Percentiles rank a stretch among this genome's conserved stretches.
Evolutionary conservation across 768 basidiomycete species (phyloP).

Genomic region (Pulveroboletus sp.): DNA sequence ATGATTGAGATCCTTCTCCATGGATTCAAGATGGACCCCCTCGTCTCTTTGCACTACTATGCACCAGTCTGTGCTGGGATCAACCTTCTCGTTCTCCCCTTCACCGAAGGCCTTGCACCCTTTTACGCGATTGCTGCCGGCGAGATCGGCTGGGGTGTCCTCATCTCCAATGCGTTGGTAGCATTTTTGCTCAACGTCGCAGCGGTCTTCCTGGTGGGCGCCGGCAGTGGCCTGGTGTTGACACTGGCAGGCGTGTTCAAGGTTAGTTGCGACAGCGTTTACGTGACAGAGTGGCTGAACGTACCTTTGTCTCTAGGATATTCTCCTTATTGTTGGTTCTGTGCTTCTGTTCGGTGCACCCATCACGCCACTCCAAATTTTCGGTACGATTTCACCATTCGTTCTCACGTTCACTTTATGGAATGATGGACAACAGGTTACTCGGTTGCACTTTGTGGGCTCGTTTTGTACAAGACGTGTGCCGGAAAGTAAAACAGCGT

Average conservation of each 20-base stretch:
- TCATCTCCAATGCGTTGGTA: conserved; percentile 80
- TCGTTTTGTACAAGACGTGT: conserved; percentile 82
- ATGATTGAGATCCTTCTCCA: conserved; percentile 95
- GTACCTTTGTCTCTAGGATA: conserved; percentile 56
- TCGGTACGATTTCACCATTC: conserved; percentile 47
- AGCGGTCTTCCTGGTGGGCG: conserved; percentile 91
- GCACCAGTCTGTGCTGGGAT: conserved; percentile 92
- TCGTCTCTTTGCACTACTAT: conserved; percentile 94
- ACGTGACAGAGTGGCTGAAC: conserved; percentile 2
- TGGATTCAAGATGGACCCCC: conserved; percentile 96
- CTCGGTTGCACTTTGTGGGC: conserved; percentile 80
- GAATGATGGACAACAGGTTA: conserved; percentile 55
- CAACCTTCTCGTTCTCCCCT: conserved; percentile 82
- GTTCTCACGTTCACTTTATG: not conserved
- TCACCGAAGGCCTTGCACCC: conserved; percentile 89
- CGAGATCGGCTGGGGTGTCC: conserved; percentile 62
- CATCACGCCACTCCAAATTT: conserved; percentile 81
- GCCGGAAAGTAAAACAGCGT: conserved; percentile 47
- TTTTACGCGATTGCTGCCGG: conserved; percentile 61
- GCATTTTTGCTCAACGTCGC: conserved; percentile 92
- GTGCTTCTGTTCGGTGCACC: conserved; percentile 80
- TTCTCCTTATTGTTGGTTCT: conserved; percentile 88
- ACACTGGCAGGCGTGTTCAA: conserved; percentile 95
- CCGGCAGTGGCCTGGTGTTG: conserved; percentile 82
- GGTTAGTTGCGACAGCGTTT: conserved; percentile 37